These are phyloP conservation scores for Penicillium italicum DNA, from an alignment of 2,329 filamentous ascomycete genomes.

Conservation along the genomic window DNA sequence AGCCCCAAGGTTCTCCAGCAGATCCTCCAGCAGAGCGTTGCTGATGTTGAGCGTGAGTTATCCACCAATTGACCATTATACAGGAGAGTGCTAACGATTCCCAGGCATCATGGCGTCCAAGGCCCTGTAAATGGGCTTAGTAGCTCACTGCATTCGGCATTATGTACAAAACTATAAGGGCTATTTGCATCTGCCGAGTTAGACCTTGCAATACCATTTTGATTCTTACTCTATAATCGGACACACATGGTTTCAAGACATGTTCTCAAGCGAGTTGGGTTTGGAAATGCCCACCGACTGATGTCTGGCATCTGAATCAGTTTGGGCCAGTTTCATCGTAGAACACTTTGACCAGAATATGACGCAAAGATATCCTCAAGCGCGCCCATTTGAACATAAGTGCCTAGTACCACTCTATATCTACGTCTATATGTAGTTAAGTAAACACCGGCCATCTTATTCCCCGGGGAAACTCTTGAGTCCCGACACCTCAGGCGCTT, in stretches of 20 bases:
- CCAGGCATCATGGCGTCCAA: conserved; percentile 41
- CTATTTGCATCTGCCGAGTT: conserved; percentile 36
- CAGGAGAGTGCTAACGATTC: conserved; percentile 13
- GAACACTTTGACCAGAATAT: neutral
- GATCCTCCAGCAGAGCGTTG: conserved; percentile 93
- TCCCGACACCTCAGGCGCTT: neutral
- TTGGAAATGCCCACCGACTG: neutral
- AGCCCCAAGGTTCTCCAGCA: conserved; percentile 96
- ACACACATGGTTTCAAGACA: neutral
- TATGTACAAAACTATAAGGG: conserved; percentile 42
- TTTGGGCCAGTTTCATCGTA: neutral
- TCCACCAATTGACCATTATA: neutral
- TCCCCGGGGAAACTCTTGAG: neutral
- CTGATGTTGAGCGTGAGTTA: conserved; percentile 86
- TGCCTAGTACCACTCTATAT: neutral
- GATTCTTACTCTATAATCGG: conserved; percentile 12
- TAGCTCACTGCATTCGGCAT: conserved; percentile 33
- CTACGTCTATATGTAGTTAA: neutral
- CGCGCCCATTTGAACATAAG: neutral
- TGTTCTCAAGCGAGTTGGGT: neutral
- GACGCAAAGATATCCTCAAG: neutral
- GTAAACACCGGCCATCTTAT: neutral
- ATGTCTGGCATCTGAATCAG: neutral
- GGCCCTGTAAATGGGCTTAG: conserved; percentile 37
- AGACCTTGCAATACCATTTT: conserved; percentile 39